Conservation (phyloP, 2,329 filamentous ascomycete species). For the Magnaporthiopsis incrustans region DNA sequence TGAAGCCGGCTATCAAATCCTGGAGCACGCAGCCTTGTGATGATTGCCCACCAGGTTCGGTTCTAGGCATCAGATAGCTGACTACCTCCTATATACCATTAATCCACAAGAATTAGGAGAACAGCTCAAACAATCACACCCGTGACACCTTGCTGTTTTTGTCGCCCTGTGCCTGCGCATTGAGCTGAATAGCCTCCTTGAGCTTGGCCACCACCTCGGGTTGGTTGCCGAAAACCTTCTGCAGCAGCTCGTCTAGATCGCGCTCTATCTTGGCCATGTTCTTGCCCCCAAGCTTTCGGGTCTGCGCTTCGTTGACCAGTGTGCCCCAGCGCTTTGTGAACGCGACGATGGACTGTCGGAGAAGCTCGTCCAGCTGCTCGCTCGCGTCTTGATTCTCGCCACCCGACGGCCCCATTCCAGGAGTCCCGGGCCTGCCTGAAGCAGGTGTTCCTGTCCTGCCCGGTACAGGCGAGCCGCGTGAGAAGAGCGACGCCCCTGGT, state of each 20-base stretch:
- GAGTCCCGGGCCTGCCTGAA: conserved; percentile 12
- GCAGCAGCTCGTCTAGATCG: conserved; percentile 49
- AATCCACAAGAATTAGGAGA: not conserved
- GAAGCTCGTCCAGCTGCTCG: conserved; percentile 55
- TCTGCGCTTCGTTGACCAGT: conserved; percentile 38
- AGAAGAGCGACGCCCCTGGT: conserved; percentile 45
- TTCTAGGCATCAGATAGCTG: not conserved
- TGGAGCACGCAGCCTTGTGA: too few relatives aligned
- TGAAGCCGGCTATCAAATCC: too few relatives aligned
- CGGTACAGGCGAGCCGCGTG: conserved; percentile 18
- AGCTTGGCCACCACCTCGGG: conserved; percentile 51
- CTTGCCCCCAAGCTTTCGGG: conserved; percentile 39
- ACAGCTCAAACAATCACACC: conserved; percentile 6
- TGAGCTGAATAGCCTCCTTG: conserved; percentile 52
- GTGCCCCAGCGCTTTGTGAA: conserved; percentile 55
- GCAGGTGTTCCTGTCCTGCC: conserved; percentile 4
- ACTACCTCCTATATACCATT: not conserved
- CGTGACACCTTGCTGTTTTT: conserved; percentile 13
- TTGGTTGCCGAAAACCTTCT: conserved; percentile 50
- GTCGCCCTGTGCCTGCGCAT: conserved; percentile 42
- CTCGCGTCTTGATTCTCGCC: conserved; percentile 45
- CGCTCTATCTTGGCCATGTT: conserved; percentile 44
- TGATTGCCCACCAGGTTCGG: not conserved
- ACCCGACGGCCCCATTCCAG: conserved; percentile 11
- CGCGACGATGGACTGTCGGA: conserved; percentile 53